Conservation (phyloP, 352 stramenopile species). For the Phytophthora multivora region DNA sequence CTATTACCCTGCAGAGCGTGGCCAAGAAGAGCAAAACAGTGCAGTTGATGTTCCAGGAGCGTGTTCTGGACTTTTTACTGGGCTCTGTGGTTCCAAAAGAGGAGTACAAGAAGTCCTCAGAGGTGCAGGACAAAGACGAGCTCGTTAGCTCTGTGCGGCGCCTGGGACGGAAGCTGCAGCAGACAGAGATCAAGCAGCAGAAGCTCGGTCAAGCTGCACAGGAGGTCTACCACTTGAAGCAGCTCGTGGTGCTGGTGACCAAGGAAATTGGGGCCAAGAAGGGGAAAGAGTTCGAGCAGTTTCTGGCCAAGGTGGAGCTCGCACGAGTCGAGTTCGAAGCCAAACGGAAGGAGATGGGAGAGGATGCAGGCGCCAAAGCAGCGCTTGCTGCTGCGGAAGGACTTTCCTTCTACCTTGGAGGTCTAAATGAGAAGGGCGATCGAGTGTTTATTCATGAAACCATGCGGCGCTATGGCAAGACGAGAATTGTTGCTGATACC, state of each 20-base stretch:
- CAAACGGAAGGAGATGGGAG: conserved; percentile 12
- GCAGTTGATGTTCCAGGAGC: conserved; percentile 42
- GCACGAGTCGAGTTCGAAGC: conserved; percentile 36
- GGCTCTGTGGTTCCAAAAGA: conserved; percentile 10
- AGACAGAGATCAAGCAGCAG: conserved; percentile 9
- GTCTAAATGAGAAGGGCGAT: conserved; percentile 87
- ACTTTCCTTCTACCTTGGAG: conserved; percentile 77
- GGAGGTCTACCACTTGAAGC: conserved; percentile 52
- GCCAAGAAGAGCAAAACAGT: conserved; percentile 46
- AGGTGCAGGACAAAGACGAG: conserved; percentile 5
- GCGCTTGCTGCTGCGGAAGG: conserved; percentile 31
- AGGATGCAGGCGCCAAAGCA: background rate
- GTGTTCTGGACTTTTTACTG: conserved; percentile 37
- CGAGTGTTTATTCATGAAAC: conserved; percentile 92
- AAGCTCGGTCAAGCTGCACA: conserved; percentile 37
- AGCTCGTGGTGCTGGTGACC: conserved; percentile 57
- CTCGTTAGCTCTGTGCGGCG: conserved; percentile 20
- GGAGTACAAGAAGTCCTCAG: background rate
- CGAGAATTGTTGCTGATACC: conserved; percentile 85
- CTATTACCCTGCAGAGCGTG: conserved; percentile 42
- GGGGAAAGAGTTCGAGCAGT: conserved; percentile 76
- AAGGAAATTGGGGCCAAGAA: conserved; percentile 67
- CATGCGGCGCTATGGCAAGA: conserved; percentile 82
- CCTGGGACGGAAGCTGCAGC: conserved; percentile 37
- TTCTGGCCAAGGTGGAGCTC: conserved; percentile 60